Evolutionary conservation across 768 basidiomycete genomes (phyloP).

Genomic region (Tricholomella constricta): DNA sequence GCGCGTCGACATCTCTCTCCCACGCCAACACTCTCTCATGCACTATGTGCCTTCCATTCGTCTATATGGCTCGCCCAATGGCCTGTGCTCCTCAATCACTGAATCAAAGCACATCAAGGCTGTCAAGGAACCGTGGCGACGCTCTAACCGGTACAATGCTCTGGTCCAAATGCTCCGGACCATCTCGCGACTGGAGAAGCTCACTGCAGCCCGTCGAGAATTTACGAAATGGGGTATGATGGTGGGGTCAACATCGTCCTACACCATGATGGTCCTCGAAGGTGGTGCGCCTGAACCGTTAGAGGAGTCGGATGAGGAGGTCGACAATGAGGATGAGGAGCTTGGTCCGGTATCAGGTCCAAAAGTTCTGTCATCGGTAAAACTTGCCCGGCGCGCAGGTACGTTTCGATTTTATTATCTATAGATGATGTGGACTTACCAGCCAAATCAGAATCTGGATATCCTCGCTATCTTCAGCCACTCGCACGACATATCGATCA

Average conservation of each 20-base stretch:
- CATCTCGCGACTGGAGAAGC: conserved; percentile 12
- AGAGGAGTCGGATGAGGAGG: background rate
- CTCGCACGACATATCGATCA: conserved; percentile 17
- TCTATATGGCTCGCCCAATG: conserved; percentile 11
- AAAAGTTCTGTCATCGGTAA: background rate
- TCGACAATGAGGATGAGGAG: background rate
- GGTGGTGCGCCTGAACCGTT: background rate
- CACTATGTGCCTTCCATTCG: conserved; percentile 1
- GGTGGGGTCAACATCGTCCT: conserved; percentile 2
- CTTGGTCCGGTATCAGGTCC: background rate
- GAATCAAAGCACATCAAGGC: conserved; percentile 16
- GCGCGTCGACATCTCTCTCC: conserved; percentile 17
- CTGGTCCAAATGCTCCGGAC: conserved; percentile 20
- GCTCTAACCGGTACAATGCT: conserved; percentile 15
- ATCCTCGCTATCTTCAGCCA: conserved; percentile 3
- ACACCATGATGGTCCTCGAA: background rate
- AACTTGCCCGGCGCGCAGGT: conserved; percentile 3
- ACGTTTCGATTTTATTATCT: background rate
- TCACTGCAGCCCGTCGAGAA: background rate
- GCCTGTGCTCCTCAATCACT: conserved; percentile 13
- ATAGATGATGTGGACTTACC: background rate
- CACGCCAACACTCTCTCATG: conserved; percentile 20
- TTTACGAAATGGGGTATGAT: background rate
- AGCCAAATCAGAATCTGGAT: background rate
- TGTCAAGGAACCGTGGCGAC: conserved; percentile 20